phyloP scores from a whole-genome alignment of 306 rosid genomes.

The Cucurbita maxima region DNA sequence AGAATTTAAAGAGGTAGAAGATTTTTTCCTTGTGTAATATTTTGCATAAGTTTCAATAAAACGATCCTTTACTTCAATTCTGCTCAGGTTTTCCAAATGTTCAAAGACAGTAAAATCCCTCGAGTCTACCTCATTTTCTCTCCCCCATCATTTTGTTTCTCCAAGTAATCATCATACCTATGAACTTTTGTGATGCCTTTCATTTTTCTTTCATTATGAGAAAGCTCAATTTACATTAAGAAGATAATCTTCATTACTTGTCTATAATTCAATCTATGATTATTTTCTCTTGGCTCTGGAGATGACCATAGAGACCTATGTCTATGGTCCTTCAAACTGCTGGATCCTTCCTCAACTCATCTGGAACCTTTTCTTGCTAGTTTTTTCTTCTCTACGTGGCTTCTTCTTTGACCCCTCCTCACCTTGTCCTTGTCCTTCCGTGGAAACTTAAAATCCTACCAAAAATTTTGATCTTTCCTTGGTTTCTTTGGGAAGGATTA shows the following conservation, averaged over 20 bases:
- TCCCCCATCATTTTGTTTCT: no score
- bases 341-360: not conserved
- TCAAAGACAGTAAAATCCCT: no score
- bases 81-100: no score
- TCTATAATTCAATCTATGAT: not conserved
- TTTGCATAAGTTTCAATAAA: no score
- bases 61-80: no score
- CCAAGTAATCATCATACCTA: not conserved
- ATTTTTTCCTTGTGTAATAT: no score
- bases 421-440: no score
- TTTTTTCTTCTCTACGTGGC: not conserved
- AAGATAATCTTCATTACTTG: not conserved
- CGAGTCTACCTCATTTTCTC: no score
- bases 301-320: not conserved
- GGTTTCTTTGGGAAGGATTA: no score
- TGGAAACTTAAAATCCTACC: no score
- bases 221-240: not conserved
- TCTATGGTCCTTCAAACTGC: not conserved
- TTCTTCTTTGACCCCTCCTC: not conserved
- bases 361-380: not conserved
- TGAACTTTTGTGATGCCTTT: not conserved
- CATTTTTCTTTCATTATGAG: not conserved
- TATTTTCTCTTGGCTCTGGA: not conserved
- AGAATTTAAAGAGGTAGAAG: no score
- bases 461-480: no score